phyloP scores from a whole-genome alignment of 2,329 filamentous ascomycete genomes.

The Lachnellula willkommii region DNA sequence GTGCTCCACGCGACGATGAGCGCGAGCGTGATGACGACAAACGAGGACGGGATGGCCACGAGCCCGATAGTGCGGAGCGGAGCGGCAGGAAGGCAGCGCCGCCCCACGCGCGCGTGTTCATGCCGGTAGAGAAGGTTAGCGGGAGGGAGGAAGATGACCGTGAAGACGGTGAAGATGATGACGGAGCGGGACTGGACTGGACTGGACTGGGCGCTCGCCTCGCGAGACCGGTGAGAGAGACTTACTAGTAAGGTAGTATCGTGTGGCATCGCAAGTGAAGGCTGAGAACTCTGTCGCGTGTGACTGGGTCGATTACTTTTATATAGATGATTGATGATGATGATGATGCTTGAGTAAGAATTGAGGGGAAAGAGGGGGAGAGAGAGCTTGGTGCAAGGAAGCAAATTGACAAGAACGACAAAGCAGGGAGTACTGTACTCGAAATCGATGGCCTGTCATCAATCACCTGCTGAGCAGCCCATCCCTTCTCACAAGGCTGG shows the following conservation, averaged over 20 bases:
- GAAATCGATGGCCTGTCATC: background rate
- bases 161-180: conserved; percentile 9
- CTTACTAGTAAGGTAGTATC: background rate
- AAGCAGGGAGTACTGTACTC: background rate
- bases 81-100: background rate
- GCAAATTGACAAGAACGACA: background rate
- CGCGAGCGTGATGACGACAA: background rate
- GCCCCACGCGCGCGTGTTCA: conserved; percentile 7
- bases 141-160: conserved; percentile 6
- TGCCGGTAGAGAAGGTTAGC: conserved; percentile 7
- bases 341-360: background rate
- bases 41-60: background rate
- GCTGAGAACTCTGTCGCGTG: background rate
- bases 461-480: background rate
- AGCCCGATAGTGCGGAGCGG: background rate
- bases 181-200: conserved; percentile 6
- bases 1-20: conserved; percentile 2
- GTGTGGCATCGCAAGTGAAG: background rate
- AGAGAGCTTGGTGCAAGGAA: background rate
- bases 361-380: background rate
- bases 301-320: background rate
- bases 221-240: conserved; percentile 1
- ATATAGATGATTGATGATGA: background rate
- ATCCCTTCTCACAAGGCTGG: background rate
- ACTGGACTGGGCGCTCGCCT: background rate